A percentile compares a stretch with the other conserved stretches of the same genome.
These are phyloP conservation scores for Jacaranda mimosifolia DNA, from an alignment of 257 asterid genomes.

Conservation along the genomic window DNA sequence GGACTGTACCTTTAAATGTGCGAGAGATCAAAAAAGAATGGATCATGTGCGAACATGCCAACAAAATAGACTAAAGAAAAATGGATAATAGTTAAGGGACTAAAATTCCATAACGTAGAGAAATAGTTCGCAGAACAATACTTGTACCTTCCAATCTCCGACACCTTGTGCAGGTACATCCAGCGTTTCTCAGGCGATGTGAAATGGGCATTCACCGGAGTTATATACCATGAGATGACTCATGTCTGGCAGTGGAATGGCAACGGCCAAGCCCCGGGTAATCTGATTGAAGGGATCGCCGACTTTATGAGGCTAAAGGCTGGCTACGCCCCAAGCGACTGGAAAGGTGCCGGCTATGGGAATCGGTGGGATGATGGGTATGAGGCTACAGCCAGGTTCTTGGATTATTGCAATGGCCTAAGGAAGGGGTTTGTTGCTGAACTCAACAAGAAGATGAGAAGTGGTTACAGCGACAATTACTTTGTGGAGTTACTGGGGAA, in stretches of 20 bases:
- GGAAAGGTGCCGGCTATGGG: slow-evolving; percentile 70
- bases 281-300: slow-evolving; percentile 64
- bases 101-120: no score
- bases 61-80: no score
- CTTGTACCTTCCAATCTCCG: not conserved
- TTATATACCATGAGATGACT: slow-evolving; percentile 64
- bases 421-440: slow-evolving; percentile 64
- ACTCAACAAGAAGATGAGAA: slow-evolving; percentile 66
- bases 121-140: not conserved
- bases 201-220: slow-evolving; percentile 57
- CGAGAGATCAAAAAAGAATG: no score
- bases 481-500: slow-evolving; percentile 64
- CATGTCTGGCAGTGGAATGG: slow-evolving; percentile 80
- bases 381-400: slow-evolving; percentile 67
- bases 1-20: no score
- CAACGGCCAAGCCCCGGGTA: slow-evolving; percentile 56
- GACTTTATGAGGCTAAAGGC: slow-evolving; percentile 70
- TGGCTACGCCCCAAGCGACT: slow-evolving; percentile 62
- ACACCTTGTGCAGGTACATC: slow-evolving; percentile 43
- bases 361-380: slow-evolving; percentile 72
- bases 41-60: no score
- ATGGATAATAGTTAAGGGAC: no score
- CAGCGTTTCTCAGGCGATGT: slow-evolving; percentile 49
- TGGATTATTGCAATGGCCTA: slow-evolving; percentile 63
- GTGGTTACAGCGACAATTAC: slow-evolving; percentile 48